Conservation (phyloP, 2,329 filamentous ascomycete species). For the Botrytis cinerea region DNA sequence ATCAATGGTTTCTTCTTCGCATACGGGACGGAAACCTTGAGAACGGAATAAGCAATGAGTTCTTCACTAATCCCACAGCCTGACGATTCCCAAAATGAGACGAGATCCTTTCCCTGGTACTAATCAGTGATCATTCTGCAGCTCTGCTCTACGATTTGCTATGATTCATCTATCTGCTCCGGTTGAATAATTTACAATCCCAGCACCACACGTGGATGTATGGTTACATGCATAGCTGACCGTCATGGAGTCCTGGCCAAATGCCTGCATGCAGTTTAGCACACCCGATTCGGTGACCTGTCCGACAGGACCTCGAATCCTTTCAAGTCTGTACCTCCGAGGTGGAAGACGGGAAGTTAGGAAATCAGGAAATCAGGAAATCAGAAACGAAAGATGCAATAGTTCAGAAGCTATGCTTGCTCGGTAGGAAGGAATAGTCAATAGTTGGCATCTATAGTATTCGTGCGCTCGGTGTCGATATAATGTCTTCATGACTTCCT, state of each 20-base stretch:
- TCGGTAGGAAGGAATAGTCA: not conserved
- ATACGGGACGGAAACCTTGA: not conserved
- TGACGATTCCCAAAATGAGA: not conserved
- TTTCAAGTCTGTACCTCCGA: not conserved
- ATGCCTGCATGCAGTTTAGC: not conserved
- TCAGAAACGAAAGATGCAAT: not conserved
- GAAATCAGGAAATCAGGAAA: not conserved
- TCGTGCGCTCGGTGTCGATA: not conserved
- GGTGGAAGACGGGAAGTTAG: not conserved
- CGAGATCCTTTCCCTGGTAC: not conserved
- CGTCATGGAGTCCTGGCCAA: not conserved
- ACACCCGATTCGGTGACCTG: not conserved
- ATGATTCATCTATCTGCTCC: not conserved
- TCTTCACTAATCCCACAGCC: slow-evolving; percentile 2
- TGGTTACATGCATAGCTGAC: slow-evolving; percentile 5
- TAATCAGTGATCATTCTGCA: slow-evolving; percentile 4
- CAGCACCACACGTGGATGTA: slow-evolving; percentile 2
- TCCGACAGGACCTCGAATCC: slow-evolving; percentile 8
- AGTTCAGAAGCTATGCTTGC: not conserved
- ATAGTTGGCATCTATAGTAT: not conserved
- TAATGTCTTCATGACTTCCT: too few species aligned
- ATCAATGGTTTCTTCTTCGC: not conserved
- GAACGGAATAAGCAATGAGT: not conserved
- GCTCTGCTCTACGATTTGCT: slow-evolving; percentile 9
- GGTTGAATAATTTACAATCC: slow-evolving; percentile 4